These are phyloP conservation scores for Dactylorhiza incarnata DNA, from an alignment of 106 monocot genomes.

Conservation along the genomic window DNA sequence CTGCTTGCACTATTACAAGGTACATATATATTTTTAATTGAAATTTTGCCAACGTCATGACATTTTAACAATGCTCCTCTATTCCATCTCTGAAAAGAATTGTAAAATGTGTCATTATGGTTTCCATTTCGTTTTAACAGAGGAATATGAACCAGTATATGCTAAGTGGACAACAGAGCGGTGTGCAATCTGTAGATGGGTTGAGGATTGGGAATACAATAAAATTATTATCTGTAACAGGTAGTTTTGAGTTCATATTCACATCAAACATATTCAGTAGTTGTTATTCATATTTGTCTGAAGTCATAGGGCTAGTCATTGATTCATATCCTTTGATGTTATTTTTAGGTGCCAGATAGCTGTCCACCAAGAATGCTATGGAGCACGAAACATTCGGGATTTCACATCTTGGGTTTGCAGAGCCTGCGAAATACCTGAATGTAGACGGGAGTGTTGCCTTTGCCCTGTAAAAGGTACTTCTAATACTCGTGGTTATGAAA, in stretches of 20 bases:
- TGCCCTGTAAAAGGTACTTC: conserved; percentile 90
- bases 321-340: neutral
- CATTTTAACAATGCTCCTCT: neutral
- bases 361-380: conserved; percentile 99
- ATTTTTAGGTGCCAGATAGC: conserved; percentile 93
- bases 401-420: conserved; percentile 97
- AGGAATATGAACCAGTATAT: conserved; percentile 66
- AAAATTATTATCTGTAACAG: conserved; percentile 98
- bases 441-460: conserved; percentile 77
- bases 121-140: conserved; percentile 28
- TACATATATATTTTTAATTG: conserved; percentile 9
- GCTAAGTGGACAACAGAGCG: conserved; percentile 97
- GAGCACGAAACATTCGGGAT: conserved; percentile 53
- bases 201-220: conserved; percentile 98
- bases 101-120: neutral
- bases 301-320: neutral
- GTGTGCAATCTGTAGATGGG: conserved; percentile 97
- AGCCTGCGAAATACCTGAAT: conserved; percentile 76
- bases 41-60: neutral
- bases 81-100: neutral
- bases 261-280: neutral
- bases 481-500: neutral
- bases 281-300: neutral
- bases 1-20: conserved; percentile 56
- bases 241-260: conserved; percentile 22